These are phyloP conservation scores for Paecilomyces variotii DNA, from an alignment of 2,329 filamentous ascomycete species.

Conservation along the genomic window DNA sequence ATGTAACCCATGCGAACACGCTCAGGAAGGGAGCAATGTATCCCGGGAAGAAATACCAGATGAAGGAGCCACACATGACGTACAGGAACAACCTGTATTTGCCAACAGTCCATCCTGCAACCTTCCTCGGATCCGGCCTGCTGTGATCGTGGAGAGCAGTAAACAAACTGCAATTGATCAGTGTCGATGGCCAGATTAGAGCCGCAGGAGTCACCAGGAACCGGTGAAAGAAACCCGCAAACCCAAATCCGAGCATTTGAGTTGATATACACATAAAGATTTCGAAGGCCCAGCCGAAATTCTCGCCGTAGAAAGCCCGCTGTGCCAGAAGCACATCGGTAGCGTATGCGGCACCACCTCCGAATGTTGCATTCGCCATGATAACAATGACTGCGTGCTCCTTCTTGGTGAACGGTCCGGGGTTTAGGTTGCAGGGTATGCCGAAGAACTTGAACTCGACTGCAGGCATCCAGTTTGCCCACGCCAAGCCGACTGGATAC, in stretches of 20 bases:
- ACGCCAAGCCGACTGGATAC: constrained; percentile 43
- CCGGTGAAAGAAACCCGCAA: constrained; percentile 59
- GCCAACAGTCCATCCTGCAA: constrained; percentile 57
- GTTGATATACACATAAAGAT: constrained; percentile 59
- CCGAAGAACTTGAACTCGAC: constrained; percentile 31
- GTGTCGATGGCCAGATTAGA: constrained; percentile 66
- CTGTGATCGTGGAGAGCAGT: constrained; percentile 64
- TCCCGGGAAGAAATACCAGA: constrained; percentile 63
- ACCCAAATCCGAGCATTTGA: constrained; percentile 61
- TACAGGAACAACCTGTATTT: constrained; percentile 58
- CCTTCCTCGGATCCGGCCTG: constrained; percentile 46
- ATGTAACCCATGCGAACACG: constrained; percentile 63
- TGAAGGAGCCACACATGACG: constrained; percentile 50
- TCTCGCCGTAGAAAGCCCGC: constrained; percentile 61
- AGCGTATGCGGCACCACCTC: constrained; percentile 55
- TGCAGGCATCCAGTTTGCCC: constrained; percentile 32
- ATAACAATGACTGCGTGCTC: constrained; percentile 39
- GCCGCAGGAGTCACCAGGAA: constrained; percentile 51
- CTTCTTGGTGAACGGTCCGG: constrained; percentile 40
- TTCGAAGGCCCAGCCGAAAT: constrained; percentile 60
- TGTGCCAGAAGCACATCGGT: constrained; percentile 68
- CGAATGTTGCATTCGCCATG: constrained; percentile 60
- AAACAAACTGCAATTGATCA: constrained; percentile 60
- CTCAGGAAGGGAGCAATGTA: constrained; percentile 62
- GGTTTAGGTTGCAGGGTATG: constrained; percentile 31